Conservation (phyloP, 345 rosid genomes). For the Brassica rapa region DNA sequence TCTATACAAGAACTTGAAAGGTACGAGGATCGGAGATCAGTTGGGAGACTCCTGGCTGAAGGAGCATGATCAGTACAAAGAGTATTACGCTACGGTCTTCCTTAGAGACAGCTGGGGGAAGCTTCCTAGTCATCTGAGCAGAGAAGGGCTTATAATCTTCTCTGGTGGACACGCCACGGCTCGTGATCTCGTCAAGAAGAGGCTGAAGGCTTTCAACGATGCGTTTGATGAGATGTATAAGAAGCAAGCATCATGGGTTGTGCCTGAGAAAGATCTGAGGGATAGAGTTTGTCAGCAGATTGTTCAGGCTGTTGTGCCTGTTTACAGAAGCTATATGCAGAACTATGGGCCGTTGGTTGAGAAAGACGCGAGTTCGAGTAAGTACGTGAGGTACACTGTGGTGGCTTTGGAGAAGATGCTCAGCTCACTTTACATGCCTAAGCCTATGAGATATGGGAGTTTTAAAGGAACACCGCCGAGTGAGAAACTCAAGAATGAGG, state of each 20-base stretch:
- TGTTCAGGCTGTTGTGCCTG: constrained; percentile 77
- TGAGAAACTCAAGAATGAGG: constrained; percentile 56
- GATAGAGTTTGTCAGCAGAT: constrained; percentile 79
- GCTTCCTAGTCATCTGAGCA: constrained; percentile 84
- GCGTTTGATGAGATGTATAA: constrained; percentile 80
- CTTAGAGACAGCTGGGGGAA: constrained; percentile 90
- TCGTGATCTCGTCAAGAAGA: constrained; percentile 97
- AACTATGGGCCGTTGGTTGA: constrained; percentile 95
- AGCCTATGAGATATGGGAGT: constrained; percentile 80
- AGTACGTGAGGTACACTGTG: constrained; percentile 85
- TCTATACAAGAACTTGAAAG: constrained; percentile 79
- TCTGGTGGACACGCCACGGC: constrained; percentile 99
- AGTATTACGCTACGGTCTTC: constrained; percentile 60
- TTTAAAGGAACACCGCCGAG: constrained; percentile 67
- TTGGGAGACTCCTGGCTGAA: constrained; percentile 79
- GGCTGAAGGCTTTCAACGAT: constrained; percentile 81
- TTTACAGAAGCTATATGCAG: constrained; percentile 97
- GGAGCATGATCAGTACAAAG: constrained; percentile 87
- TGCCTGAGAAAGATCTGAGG: constrained; percentile 83
- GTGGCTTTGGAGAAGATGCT: constrained; percentile 84
- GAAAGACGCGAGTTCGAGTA: constrained; percentile 79
- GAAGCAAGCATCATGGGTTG: constrained; percentile 76
- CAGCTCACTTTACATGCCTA: constrained; percentile 71
- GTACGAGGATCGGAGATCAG: constrained; percentile 77
- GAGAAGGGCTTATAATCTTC: constrained; percentile 93